Base-by-base conservation (phyloP, 2,329 filamentous ascomycete genomes). In the Aspergillus sp. region DNA sequence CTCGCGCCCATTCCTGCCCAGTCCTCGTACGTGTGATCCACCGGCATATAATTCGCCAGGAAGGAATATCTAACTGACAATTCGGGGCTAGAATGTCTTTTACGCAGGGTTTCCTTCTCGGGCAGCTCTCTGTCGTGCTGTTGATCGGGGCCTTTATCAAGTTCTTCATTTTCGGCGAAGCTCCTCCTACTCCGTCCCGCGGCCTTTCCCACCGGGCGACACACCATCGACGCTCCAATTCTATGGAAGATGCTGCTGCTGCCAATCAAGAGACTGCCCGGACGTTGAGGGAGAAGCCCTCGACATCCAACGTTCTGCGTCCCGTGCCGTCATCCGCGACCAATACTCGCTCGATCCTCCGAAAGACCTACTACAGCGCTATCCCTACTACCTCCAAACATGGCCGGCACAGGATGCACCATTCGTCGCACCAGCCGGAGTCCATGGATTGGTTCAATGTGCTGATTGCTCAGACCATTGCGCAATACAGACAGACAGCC, bases 401-500 rank as follows among this genome's bases (percentile, higher is more conserved):
- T 63, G 67, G 68, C 47, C 60, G 67, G n/a, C 61, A 68, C 46
- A 57, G 67, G 43, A 63, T 67, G 48, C 65, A 69, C 42, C 71
- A 73, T 50, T 72, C 94, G 57, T 89, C 88, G 50, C 93, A 98
- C 66, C 93, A 97, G 67, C 93, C 93, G 1, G 93, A 98, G 68
- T 94, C 87, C 48, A 71, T 98, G 50, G 93, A 98, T 68, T 98
- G 93, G 93, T 97, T 98, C 77, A 98, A 98, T 64, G 93, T 98
- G 28, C 75, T 98, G 46, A 83, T 97, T 44, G 93, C 90, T 2
- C 93, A 98, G 70, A 95, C 93, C 0, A 94, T 98, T 54, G 91
- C 93, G 0, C 93, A 98, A 66, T 87, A 97, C 59, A 79, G 93
- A 49, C 88, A 86, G 56, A 94, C 97, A 60, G 93, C 93, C 2